Conservation (phyloP, 495 filamentous ascomycete species). For the Jackrogersella minutella region DNA sequence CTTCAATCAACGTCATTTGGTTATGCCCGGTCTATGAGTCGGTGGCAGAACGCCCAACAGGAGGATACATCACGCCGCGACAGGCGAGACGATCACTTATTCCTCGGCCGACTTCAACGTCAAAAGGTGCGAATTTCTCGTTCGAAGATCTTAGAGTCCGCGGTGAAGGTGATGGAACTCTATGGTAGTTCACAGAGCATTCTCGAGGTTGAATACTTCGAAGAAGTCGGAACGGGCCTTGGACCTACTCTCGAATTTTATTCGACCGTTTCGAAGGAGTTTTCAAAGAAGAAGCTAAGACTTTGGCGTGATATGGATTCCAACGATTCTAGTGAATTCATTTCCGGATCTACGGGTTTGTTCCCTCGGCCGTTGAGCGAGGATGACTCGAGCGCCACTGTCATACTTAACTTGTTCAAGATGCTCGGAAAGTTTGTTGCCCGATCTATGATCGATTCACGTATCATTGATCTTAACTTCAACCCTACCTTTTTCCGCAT, state of each 20-base stretch:
- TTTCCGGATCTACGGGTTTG: slow-evolving; percentile 82
- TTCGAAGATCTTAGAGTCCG: slow-evolving; percentile 91
- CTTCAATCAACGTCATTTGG: slow-evolving; percentile 98
- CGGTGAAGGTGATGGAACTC: slow-evolving; percentile 99
- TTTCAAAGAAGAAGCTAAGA: slow-evolving; percentile 94
- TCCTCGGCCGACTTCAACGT: slow-evolving; percentile 91
- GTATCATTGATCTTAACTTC: slow-evolving; percentile 97
- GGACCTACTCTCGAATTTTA: slow-evolving; percentile 99
- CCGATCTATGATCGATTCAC: slow-evolving; percentile 95
- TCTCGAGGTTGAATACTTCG: slow-evolving; percentile 98
- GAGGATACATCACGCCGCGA: slow-evolving; percentile 81
- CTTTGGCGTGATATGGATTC: slow-evolving; percentile 94
- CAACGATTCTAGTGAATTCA: slow-evolving; percentile 78
- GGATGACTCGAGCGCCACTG: slow-evolving; percentile 81
- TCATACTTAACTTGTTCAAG: slow-evolving; percentile 86
- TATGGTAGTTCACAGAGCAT: slow-evolving; percentile 96
- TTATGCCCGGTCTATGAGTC: slow-evolving; percentile 95
- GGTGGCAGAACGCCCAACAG: slow-evolving; percentile 93
- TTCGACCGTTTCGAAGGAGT: slow-evolving; percentile 96
- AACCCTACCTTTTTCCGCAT: slow-evolving; percentile 98
- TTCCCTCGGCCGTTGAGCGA: slow-evolving; percentile 94
- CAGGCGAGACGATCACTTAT: slow-evolving; percentile 86
- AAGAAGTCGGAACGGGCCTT: slow-evolving; percentile 96
- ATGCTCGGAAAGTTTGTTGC: slow-evolving; percentile 98
- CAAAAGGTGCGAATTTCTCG: slow-evolving; percentile 98